Percentiles rank a stretch among this genome's conserved stretches.
phyloP scores from a whole-genome alignment of 805 yeast species.

The Wickerhamiella nectarea region DNA sequence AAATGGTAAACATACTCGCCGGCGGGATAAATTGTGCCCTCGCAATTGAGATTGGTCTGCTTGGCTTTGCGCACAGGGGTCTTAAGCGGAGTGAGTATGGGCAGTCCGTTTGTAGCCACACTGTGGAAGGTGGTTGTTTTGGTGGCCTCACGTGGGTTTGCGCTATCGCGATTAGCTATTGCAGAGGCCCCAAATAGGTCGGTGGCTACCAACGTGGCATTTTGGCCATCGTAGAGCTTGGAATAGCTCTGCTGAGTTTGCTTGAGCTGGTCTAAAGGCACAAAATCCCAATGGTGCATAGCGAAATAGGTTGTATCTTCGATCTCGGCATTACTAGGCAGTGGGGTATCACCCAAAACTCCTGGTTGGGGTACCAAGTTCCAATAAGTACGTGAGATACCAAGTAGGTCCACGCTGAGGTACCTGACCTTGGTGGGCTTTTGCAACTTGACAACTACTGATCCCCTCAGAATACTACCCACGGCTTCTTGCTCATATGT shows the following conservation, averaged over 20 bases:
- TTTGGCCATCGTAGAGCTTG: conserved; percentile 13
- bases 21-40: conserved; percentile 37
- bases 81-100: conserved; percentile 16
- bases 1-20: conserved; percentile 79
- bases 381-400: conserved; percentile 72
- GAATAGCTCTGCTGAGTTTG: conserved; percentile 13
- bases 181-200: conserved; percentile 27
- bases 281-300: conserved; percentile 26
- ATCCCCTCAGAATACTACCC: conserved; percentile 57
- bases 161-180: conserved; percentile 15
- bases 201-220: conserved; percentile 21
- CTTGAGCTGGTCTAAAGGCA: conserved; percentile 21
- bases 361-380: conserved; percentile 45
- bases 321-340: conserved; percentile 22
- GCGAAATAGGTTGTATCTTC: conserved; percentile 24
- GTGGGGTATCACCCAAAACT: conserved; percentile 19
- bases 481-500: conserved; percentile 11
- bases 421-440: conserved; percentile 62
- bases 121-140: conserved; percentile 4
- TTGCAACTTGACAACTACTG: conserved; percentile 52
- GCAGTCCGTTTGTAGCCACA: conserved; percentile 8
- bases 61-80: conserved; percentile 17
- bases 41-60: conserved; percentile 13
- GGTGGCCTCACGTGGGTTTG: conserved; percentile 9
- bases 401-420: conserved; percentile 50